These are phyloP conservation scores for Dinochytrium kinnereticum DNA, from an alignment of 371 early-diverging fungal genomes.

Conservation along the genomic window DNA sequence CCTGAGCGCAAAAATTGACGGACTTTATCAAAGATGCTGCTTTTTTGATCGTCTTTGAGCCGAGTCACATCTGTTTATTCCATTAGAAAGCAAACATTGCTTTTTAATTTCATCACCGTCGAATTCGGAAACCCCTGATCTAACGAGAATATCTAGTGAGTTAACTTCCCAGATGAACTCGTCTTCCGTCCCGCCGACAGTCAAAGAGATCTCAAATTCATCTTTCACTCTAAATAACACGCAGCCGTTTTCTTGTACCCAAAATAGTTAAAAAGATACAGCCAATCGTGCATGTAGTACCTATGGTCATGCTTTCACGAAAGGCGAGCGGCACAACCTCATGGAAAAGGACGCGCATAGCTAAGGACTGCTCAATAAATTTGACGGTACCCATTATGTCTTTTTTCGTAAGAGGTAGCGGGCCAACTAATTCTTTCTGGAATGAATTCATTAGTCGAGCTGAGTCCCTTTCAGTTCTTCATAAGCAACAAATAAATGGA, in stretches of 20 bases:
- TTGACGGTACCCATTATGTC: conserved; percentile 31
- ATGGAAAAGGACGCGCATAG: conserved; percentile 32
- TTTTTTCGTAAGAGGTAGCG: conserved; percentile 25
- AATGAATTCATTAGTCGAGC: too few species aligned
- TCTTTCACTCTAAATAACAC: conserved; percentile 40
- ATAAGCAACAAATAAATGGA: not conserved
- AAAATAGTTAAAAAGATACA: not conserved
- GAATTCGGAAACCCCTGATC: conserved; percentile 31
- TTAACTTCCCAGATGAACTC: conserved; percentile 39
- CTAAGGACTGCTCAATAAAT: conserved; percentile 34
- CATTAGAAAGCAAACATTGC: too few species aligned
- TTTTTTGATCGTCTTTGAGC: conserved; percentile 38
- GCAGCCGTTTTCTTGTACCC: conserved; percentile 37
- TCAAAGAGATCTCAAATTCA: conserved; percentile 44
- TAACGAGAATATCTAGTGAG: conserved; percentile 39
- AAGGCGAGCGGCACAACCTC: conserved; percentile 45
- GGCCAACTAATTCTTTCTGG: conserved; percentile 36
- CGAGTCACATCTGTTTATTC: conserved; percentile 29
- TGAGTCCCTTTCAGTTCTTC: too few species aligned
- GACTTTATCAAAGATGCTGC: conserved; percentile 20
- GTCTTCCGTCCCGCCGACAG: conserved; percentile 29
- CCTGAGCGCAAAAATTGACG: conserved; percentile 14
- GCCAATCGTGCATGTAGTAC: conserved; percentile 12
- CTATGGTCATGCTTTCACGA: conserved; percentile 33
- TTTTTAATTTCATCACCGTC: too few species aligned